Evolutionary conservation across 148 eudicot genomes (phyloP).

Genomic region (Rhododendron williamsianum): DNA sequence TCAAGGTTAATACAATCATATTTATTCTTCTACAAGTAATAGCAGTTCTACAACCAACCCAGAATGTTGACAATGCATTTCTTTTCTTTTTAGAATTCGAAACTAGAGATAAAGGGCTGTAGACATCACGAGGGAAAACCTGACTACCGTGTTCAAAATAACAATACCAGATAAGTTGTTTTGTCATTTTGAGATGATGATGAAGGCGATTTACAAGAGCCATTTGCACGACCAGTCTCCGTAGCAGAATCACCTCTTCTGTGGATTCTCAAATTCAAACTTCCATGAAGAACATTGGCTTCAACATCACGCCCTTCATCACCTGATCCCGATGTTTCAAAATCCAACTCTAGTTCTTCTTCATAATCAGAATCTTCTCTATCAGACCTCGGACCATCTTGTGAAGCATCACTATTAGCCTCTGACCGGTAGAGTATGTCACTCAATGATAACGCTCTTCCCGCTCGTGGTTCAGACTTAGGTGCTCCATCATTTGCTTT

Average conservation of each 20-base stretch:
- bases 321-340: slow-evolving; percentile 72
- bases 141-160: background rate
- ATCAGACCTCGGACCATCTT: slow-evolving; percentile 71
- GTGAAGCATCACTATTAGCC: slow-evolving; percentile 71
- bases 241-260: slow-evolving; percentile 43
- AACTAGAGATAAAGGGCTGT: background rate
- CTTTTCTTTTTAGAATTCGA: background rate
- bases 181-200: slow-evolving; percentile 39
- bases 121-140: background rate
- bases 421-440: slow-evolving; percentile 70
- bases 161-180: slow-evolving; percentile 51
- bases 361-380: slow-evolving; percentile 93
- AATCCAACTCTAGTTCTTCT: slow-evolving; percentile 81
- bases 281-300: slow-evolving; percentile 51
- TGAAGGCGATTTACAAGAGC: slow-evolving; percentile 47
- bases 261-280: slow-evolving; percentile 72
- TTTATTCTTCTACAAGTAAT: background rate
- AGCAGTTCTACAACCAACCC: background rate
- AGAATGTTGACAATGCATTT: background rate
- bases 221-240: slow-evolving; percentile 44
- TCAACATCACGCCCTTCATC: slow-evolving; percentile 75
- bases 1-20: background rate
- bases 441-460: slow-evolving; percentile 65
- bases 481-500: slow-evolving; percentile 45
- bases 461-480: slow-evolving; percentile 45